A percentile compares a stretch with the other conserved stretches of the same genome.
Conservation (phyloP, 495 filamentous ascomycete species). For the Tricharina praecox region DNA sequence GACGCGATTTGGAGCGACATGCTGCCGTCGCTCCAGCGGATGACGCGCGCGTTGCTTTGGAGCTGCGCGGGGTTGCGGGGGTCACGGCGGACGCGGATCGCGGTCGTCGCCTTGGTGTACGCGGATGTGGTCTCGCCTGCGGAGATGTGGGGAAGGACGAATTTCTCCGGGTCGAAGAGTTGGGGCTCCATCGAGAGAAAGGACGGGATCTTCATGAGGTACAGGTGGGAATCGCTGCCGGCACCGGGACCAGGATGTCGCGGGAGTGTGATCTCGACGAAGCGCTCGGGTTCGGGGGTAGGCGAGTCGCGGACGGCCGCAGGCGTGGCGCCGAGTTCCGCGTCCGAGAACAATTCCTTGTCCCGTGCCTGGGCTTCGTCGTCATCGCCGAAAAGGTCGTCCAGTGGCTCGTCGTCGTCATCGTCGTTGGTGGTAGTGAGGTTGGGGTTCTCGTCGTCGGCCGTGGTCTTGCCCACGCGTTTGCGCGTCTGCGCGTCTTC, state of each 20-base stretch:
- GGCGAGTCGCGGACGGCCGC: conserved; percentile 35
- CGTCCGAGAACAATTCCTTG: conserved; percentile 37
- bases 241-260: conserved; percentile 44
- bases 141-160: conserved; percentile 38
- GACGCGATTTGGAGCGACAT: conserved; percentile 55
- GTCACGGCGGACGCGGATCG: conserved; percentile 52
- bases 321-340: conserved; percentile 51
- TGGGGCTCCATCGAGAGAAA: conserved; percentile 48
- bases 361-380: too few relatives aligned
- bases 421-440: conserved; percentile 25
- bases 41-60: conserved; percentile 55
- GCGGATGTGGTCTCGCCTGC: conserved; percentile 33
- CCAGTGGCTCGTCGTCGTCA: conserved; percentile 28
- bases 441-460: too few relatives aligned
- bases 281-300: conserved; percentile 29
- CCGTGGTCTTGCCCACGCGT: conserved; percentile 4
- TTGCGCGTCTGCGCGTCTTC: conserved; percentile 1
- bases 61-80: conserved; percentile 40
- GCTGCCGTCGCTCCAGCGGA: conserved; percentile 59
- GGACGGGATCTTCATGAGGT: conserved; percentile 48
- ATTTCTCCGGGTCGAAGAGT: conserved; percentile 46
- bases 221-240: conserved; percentile 46
- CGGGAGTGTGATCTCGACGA: conserved; percentile 39
- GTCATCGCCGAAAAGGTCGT: conserved; percentile 30
- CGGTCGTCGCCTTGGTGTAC: conserved; percentile 48